Evolutionary conservation across 768 basidiomycete species (phyloP), one percentile per base, ranked within the genome.

Genomic region (Collybia mongolica): DNA sequence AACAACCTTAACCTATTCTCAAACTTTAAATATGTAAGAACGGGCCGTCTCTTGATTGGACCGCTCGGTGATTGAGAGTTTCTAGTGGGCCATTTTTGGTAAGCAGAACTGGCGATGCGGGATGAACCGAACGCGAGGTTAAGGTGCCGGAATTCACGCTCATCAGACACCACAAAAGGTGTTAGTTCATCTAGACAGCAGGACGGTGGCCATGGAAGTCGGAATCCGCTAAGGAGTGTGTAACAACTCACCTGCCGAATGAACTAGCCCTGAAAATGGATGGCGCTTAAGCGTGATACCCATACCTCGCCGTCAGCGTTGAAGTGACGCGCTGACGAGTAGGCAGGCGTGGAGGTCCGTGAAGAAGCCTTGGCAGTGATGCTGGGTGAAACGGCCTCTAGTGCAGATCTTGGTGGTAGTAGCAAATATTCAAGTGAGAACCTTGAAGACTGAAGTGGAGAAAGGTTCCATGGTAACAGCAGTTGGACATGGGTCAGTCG

Each of bases 261-360:
- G 80, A 86, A 86, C 84, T 86, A 84, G 84, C 85, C 85, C 83
- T 86, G 82, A 87, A 87, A 87, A 87, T 86, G 84, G 86, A 87
- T 87, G 85, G 86, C 84, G 84, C 85, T 88, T 79, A 85, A 86
- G 83, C 78, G 81, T 84, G 79, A 79, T 82, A 85, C 86, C 86
- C 82, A 87, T 81, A 87, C 85, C 81, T 83, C 82, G 74, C 85
- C 82, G 79, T 84, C 77, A 77, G 80, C 72, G 81, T 82, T 81
- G 67, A 73, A 80, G 76, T 80, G 81, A 86, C 65, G 80, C 78
- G 72, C 76, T 77, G 75, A 83, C 77, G 82, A 85, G 82, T 83
- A 84, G 83, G 82, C 79, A 79, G 82, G 80, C 80, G 79, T 84
- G 83, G 81, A 80, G 83, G 83, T 86, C 73, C 44, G 79, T 83